phyloP scores from a whole-genome alignment of 331 rosid species.

The Malus hybrid region DNA sequence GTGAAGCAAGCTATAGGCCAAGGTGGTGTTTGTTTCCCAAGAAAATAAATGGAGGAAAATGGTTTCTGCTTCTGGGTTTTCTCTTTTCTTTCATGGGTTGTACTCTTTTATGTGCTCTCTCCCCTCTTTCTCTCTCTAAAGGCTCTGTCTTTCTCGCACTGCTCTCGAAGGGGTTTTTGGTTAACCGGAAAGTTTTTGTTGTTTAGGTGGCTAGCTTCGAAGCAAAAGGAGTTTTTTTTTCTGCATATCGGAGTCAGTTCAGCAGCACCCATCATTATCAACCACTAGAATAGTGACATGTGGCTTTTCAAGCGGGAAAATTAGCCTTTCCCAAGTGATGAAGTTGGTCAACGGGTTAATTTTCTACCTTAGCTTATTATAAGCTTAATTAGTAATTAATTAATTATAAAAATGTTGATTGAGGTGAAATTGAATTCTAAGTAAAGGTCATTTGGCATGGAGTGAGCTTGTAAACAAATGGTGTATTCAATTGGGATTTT shows the following conservation, averaged over 20 bases:
- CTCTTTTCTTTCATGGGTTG: slow-evolving; percentile 20
- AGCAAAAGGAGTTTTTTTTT: neutral
- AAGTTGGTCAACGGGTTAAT: slow-evolving; percentile 38
- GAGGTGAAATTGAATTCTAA: slow-evolving; percentile 32
- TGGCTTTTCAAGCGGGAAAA: neutral
- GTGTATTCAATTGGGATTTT: too few species aligned
- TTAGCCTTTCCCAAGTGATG: slow-evolving; percentile 8
- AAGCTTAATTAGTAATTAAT: slow-evolving; percentile 5
- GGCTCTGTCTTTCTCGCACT: neutral
- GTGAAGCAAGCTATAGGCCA: neutral
- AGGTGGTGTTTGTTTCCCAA: slow-evolving; percentile 10
- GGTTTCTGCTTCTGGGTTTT: neutral
- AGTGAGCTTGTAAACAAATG: slow-evolving; percentile 16
- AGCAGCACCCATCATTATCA: slow-evolving; percentile 6
- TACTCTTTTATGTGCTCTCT: slow-evolving; percentile 2
- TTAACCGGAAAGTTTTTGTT: slow-evolving; percentile 6
- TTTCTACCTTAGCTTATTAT: slow-evolving; percentile 5
- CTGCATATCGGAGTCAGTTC: slow-evolving; percentile 9
- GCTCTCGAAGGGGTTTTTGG: neutral
- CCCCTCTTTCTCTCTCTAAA: neutral
- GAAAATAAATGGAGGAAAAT: slow-evolving; percentile 5
- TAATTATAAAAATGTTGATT: slow-evolving; percentile 8
- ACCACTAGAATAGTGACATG: slow-evolving; percentile 40
- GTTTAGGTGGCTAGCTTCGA: slow-evolving; percentile 36
- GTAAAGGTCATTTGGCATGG: slow-evolving; percentile 42